Evolutionary conservation across 305 asterid species (phyloP).

Genomic region (Solanum hybrid): DNA sequence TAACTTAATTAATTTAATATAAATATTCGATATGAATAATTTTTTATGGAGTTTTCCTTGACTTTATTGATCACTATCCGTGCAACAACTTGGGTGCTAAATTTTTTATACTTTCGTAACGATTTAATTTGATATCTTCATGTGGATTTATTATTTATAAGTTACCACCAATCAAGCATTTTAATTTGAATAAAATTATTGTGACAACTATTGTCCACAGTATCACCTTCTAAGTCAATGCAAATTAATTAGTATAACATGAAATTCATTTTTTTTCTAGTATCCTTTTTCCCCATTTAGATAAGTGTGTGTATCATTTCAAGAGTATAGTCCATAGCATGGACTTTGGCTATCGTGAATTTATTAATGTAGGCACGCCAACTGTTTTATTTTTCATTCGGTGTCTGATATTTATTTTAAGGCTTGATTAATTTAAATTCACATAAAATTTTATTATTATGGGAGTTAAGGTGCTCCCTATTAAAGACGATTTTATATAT

Average conservation of each 20-base stretch:
- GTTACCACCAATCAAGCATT: not conserved
- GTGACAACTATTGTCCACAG: not conserved
- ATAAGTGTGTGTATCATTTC: not conserved
- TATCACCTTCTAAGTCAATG: not conserved
- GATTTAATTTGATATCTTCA: not conserved
- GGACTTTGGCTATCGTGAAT: not conserved
- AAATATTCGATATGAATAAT: accelerated
- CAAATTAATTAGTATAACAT: not conserved
- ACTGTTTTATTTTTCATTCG: not conserved
- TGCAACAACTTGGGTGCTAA: no score
- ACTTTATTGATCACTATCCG: no score
- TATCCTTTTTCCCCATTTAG: not conserved
- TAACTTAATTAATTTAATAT: not conserved
- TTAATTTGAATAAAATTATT: not conserved
- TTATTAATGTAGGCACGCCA: not conserved
- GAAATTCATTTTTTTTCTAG: not conserved
- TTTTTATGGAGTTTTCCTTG: accelerated
- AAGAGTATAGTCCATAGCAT: not conserved
- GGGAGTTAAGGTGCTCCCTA: not conserved
- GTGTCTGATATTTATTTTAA: not conserved
- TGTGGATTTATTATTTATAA: not conserved
- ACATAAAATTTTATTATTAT: not conserved
- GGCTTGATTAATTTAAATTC: not conserved
- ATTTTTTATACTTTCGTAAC: no score
- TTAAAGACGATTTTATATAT: not conserved